These are phyloP conservation scores for Ettlia oleoabundans DNA, from an alignment of 139 green algal species.

Conservation along the genomic window DNA sequence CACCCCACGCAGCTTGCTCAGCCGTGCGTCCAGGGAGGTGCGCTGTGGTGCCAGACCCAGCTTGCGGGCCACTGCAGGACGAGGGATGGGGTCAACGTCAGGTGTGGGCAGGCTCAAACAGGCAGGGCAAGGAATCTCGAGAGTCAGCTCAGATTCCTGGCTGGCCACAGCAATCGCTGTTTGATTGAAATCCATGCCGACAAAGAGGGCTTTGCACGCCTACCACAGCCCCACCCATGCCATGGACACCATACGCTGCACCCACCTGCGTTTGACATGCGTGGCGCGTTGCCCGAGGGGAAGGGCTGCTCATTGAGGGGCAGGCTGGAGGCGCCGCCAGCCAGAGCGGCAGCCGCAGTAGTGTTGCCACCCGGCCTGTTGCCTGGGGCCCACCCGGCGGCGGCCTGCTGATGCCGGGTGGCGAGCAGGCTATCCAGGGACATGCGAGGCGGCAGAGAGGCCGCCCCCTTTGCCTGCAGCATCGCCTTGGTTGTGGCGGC, in stretches of 20 bases:
- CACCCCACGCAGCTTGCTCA: slow-evolving; percentile 22
- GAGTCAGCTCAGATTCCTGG: too few species aligned
- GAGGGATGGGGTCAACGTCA: neutral
- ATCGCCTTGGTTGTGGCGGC: slow-evolving; percentile 8
- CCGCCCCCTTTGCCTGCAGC: neutral
- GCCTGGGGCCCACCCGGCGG: neutral
- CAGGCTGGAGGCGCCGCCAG: neutral
- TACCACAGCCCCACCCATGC: neutral
- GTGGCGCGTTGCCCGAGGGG: slow-evolving; percentile 53
- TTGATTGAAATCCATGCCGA: too few species aligned
- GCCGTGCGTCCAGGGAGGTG: slow-evolving; percentile 22
- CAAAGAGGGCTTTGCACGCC: too few species aligned
- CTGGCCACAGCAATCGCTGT: too few species aligned
- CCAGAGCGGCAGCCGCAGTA: neutral
- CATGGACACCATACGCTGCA: too few species aligned
- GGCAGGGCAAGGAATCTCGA: neutral
- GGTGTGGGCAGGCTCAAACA: neutral
- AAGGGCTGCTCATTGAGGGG: slow-evolving; percentile 51
- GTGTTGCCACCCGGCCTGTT: neutral
- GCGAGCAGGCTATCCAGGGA: slow-evolving; percentile 32
- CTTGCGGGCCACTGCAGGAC: slow-evolving; percentile 71
- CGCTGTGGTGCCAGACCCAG: slow-evolving; percentile 63
- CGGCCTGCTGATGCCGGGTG: slow-evolving; percentile 10
- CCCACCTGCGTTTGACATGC: slow-evolving; percentile 73
- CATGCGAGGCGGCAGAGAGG: slow-evolving; percentile 1